A percentile compares a stretch with the other conserved stretches of the same genome.
These are phyloP conservation scores for Austroboletus novae-zelandiae DNA, from an alignment of 1,284 basidiomycete species.

Conservation along the genomic window DNA sequence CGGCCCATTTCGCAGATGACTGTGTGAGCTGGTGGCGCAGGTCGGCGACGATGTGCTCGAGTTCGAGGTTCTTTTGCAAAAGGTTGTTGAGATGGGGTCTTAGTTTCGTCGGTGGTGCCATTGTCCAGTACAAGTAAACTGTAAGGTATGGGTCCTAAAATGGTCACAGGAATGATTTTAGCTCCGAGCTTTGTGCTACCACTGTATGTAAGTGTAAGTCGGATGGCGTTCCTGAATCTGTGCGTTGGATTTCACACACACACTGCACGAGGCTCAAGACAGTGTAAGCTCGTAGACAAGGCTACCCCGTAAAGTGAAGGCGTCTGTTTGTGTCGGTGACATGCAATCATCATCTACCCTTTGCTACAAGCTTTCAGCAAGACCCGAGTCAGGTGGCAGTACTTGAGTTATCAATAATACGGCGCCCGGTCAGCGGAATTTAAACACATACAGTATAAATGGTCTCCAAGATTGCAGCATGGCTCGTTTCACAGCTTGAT, in stretches of 20 bases:
- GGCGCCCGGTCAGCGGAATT: neutral
- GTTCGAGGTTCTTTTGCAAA: conserved; percentile 29
- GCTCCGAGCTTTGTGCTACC: neutral
- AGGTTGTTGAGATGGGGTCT: conserved; percentile 30
- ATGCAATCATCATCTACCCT: no score
- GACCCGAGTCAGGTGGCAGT: neutral
- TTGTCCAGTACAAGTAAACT: neutral
- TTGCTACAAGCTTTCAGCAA: no score
- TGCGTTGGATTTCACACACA: no score
- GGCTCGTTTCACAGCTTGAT: neutral
- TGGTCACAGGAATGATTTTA: neutral
- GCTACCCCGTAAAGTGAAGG: no score
- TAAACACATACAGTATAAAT: neutral
- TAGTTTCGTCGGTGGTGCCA: conserved; percentile 26
- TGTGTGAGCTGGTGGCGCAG: conserved; percentile 30
- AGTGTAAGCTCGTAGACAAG: no score
- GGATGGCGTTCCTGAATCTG: no score
- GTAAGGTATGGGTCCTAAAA: neutral
- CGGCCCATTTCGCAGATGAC: conserved; percentile 30
- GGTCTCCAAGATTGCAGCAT: neutral
- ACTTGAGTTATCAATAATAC: conserved; percentile 16
- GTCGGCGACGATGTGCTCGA: conserved; percentile 29
- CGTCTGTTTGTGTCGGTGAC: no score
- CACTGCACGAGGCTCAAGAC: no score
- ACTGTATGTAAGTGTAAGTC: no score